These are phyloP conservation scores for Boehmeria nivea DNA, from an alignment of 306 rosid genomes.

Conservation along the genomic window DNA sequence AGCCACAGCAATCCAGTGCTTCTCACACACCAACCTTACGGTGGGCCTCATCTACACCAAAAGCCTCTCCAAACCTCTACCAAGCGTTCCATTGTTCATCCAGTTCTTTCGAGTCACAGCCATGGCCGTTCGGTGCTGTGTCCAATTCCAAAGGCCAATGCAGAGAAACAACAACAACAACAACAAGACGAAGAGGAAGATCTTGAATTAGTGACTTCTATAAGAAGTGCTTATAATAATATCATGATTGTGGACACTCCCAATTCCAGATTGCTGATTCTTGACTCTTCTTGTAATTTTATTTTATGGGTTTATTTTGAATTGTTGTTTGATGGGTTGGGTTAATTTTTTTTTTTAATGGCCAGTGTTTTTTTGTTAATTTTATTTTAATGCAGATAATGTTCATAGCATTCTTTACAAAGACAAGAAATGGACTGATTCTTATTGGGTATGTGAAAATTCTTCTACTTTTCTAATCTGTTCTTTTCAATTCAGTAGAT, in stretches of 20 bases:
- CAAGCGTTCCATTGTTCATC: neutral
- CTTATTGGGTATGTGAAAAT: slow-evolving; percentile 61
- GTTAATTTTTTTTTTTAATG: neutral
- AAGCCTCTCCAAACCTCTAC: neutral
- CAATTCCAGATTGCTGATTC: slow-evolving; percentile 67
- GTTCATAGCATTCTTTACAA: slow-evolving; percentile 79
- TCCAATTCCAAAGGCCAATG: neutral
- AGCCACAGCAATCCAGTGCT: neutral
- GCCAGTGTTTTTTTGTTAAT: neutral
- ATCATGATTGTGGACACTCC: slow-evolving; percentile 65
- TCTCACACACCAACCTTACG: neutral
- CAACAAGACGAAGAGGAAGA: slow-evolving; percentile 10
- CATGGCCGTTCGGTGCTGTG: neutral
- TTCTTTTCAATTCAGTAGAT: neutral
- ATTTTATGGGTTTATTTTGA: neutral
- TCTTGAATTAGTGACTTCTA: slow-evolving; percentile 36
- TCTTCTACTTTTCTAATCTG: neutral
- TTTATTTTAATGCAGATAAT: slow-evolving; percentile 40
- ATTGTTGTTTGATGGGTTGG: no score
- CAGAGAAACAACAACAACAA: neutral
- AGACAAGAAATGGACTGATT: slow-evolving; percentile 74
- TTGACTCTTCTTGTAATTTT: slow-evolving; percentile 58
- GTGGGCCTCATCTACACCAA: no score
- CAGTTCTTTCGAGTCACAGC: neutral
- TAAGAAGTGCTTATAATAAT: slow-evolving; percentile 57